Base-by-base conservation (phyloP, 2,329 filamentous ascomycete species). In the Penicillium glabrum region DNA sequence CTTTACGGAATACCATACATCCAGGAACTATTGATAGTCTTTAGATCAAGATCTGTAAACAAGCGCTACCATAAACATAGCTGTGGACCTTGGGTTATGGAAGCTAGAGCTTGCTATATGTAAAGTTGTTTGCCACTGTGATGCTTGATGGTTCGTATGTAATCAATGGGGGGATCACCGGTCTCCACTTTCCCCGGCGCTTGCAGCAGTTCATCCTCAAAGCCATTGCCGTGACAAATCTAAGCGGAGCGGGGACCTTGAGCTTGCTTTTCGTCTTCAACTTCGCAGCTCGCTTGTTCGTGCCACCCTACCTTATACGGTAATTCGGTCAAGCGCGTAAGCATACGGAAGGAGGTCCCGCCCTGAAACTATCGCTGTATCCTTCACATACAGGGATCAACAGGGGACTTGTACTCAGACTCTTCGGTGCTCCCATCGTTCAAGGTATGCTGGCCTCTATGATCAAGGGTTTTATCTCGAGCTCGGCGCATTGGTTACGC, bases 1-100 rank as follows among this genome's bases (percentile, higher is more conserved):
- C 35, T 35, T 49, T 51, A 39, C 31, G 41, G 48, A 59, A 60
- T 62, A 54, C 47, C 58, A 61, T 57, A 51, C 61, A 59, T 56
- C 47, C 51, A 35, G 43, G 27, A n/a, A 23, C n/a, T 11, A 35
- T 23, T 41, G n/a, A 41, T 5, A 13, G 23, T 23, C 13, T 23
- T 14, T 23, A 19, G n/a, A 39, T 29, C 9, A 5, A 6, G 21
- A 35, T 21, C 29, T 44, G 39, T 51, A 51, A 19, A 29, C 10
- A 4, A 23, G 11, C n/a, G 3, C 16, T 44, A 14, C 7, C 19
- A 44, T 14, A 16, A 26, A 23, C 6, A 44, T 11, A 14, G 21
- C 41, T 16, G 3, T 13, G 11, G 14, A 33, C 5, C 13, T 33
- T 16, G 31, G 16, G 14, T 5, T 14, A 16, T 16, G 31, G 31